Evolutionary conservation across 2,329 filamentous ascomycete species (phyloP).

Genomic region (Penicillium sclerotiorum): DNA sequence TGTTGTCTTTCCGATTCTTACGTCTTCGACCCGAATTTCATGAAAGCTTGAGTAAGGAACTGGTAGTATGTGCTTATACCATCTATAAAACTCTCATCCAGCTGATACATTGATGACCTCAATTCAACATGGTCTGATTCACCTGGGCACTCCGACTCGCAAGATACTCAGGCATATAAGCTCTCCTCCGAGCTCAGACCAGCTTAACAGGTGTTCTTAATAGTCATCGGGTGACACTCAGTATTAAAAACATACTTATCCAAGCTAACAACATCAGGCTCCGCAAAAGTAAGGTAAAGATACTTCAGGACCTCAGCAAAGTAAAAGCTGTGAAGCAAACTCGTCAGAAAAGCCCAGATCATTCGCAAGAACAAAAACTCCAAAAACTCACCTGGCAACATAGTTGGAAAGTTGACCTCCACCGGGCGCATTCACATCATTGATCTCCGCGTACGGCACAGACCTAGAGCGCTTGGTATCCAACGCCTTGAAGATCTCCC

Average conservation of each 20-base stretch:
- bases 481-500: constrained; percentile 21
- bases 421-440: constrained; percentile 15
- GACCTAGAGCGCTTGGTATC: constrained; percentile 14
- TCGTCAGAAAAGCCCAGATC: background rate
- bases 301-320: constrained; percentile 67
- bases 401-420: constrained; percentile 18
- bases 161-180: background rate
- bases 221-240: constrained; percentile 58
- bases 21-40: too few species aligned
- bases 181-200: background rate
- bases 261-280: constrained; percentile 61
- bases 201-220: constrained; percentile 10
- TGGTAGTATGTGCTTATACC: too few species aligned
- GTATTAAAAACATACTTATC: constrained; percentile 70
- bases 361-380: background rate
- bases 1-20: too few species aligned
- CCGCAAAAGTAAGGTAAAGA: constrained; percentile 65
- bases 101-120: too few species aligned
- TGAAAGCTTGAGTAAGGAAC: too few species aligned
- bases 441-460: constrained; percentile 20
- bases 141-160: too few species aligned
- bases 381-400: constrained; percentile 10
- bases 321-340: constrained; percentile 16
- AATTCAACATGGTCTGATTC: too few species aligned
- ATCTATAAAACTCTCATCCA: too few species aligned